phyloP scores from a whole-genome alignment of 345 rosid species.

The Salix exigua region DNA sequence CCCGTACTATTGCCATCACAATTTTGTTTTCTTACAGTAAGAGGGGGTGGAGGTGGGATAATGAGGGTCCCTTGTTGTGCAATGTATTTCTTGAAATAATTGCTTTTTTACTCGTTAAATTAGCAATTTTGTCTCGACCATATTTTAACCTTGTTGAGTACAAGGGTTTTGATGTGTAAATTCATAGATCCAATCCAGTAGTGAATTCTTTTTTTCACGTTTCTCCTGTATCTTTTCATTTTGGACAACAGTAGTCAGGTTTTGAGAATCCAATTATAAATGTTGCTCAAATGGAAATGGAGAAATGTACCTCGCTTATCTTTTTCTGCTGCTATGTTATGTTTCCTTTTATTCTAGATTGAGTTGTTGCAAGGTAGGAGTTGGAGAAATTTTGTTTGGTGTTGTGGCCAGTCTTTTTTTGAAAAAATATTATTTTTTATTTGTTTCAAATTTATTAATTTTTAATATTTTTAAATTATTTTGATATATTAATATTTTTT shows the following conservation, averaged over 20 bases:
- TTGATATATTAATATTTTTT: no score
- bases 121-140: background rate
- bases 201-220: background rate
- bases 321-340: background rate
- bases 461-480: no score
- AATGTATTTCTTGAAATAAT: slow-evolving; percentile 14
- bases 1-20: slow-evolving; percentile 8
- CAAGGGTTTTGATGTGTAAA: background rate
- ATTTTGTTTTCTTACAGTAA: slow-evolving; percentile 1
- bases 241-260: background rate
- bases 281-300: background rate
- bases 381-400: no score
- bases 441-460: no score
- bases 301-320: background rate
- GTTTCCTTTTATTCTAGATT: no score
- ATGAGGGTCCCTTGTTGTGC: background rate
- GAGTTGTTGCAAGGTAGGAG: no score
- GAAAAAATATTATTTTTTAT: no score
- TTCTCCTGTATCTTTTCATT: background rate
- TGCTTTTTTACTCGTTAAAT: slow-evolving; percentile 6
- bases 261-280: background rate
- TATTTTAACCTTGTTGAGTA: background rate
- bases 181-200: background rate
- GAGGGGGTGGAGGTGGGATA: slow-evolving; percentile 1
- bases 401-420: no score